These are phyloP conservation scores for Lactarius vividus DNA, from an alignment of 768 basidiomycete species.

Conservation along the genomic window DNA sequence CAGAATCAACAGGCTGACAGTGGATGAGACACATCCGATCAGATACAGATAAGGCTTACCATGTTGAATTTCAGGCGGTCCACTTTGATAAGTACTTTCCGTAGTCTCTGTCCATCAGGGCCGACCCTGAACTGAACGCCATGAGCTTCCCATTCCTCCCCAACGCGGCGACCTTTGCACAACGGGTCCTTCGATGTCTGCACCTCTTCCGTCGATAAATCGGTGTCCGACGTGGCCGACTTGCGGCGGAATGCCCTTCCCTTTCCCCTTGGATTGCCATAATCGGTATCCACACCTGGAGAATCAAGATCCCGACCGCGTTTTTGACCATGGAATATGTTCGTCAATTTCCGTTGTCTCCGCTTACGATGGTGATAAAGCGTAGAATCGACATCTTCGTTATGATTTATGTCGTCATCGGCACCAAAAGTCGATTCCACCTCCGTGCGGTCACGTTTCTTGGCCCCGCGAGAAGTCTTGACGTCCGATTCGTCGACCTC, in stretches of 20 bases:
- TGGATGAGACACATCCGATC: slow-evolving; percentile 20
- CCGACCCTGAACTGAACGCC: slow-evolving; percentile 72
- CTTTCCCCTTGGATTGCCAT: slow-evolving; percentile 37
- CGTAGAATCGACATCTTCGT: slow-evolving; percentile 40
- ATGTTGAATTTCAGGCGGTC: slow-evolving; percentile 67
- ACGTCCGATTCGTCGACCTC: slow-evolving; percentile 42
- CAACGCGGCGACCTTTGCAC: slow-evolving; percentile 58
- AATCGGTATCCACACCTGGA: slow-evolving; percentile 37
- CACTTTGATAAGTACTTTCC: slow-evolving; percentile 70
- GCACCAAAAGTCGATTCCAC: slow-evolving; percentile 70
- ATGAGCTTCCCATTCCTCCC: slow-evolving; percentile 75
- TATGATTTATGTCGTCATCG: slow-evolving; percentile 48
- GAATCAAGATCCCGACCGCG: slow-evolving; percentile 56
- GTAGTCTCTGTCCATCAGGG: slow-evolving; percentile 63
- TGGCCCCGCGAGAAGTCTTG: slow-evolving; percentile 44
- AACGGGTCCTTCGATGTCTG: slow-evolving; percentile 47
- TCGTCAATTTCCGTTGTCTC: slow-evolving; percentile 54
- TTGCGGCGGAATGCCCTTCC: slow-evolving; percentile 48
- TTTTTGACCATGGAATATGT: slow-evolving; percentile 54
- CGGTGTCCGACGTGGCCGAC: slow-evolving; percentile 46
- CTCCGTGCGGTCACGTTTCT: slow-evolving; percentile 74
- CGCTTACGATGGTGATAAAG: slow-evolving; percentile 48
- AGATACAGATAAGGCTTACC: slow-evolving; percentile 46
- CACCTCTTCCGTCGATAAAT: slow-evolving; percentile 51
- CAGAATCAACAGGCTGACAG: slow-evolving; percentile 70